Evolutionary conservation across 2,329 filamentous ascomycete species (phyloP), one percentile per base, ranked within the genome.

Genomic region (Fusarium sp.): DNA sequence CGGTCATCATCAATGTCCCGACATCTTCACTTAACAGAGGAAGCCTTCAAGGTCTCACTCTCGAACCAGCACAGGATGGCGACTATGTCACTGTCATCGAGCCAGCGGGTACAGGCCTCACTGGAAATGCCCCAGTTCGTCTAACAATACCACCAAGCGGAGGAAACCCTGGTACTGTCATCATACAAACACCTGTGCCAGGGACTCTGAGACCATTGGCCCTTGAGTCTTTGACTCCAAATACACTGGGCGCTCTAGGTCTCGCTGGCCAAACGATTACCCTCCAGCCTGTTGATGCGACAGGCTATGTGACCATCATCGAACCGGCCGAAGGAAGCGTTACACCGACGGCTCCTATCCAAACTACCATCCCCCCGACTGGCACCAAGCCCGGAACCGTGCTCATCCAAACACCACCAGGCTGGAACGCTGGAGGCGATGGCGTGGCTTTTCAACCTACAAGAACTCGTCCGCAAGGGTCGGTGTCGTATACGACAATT

Each of bases 311-410:
- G 4, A 75, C 73, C 2, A 49, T 75, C 7, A 75, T 75, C 8
- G 73, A 75, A 12, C 68, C 73, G 1, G 65, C 60, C 2, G 62
- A 70, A 33, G 63, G 59, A 5, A 59, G 60, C 6, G 20, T 67
- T 1, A 48, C 60, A 0, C 68, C 68, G 1, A 75, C 70, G 8
- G 69, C 66, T 0, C 70, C 73, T 2, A 60, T 74, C 4, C 32
- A 63, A 52, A 69, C 62, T 4, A 75, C 73, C 1, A 63, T 75
- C 4, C 57, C 64, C 3, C 73, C 73, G 0, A 67, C 68, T n/a
- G 73, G 73, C 3, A 73, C 67, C 4, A 75, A 52, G n/a, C 68
- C 65, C 2, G 73, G 73, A 5, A 75, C 73, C 17, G 55, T 75
- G 6, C 46, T 75, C 4, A 75, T 75, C 6, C 73, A 75, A 30